phyloP scores from a whole-genome alignment of 306 rosid species.

The Amphicarpaea edgeworthii region DNA sequence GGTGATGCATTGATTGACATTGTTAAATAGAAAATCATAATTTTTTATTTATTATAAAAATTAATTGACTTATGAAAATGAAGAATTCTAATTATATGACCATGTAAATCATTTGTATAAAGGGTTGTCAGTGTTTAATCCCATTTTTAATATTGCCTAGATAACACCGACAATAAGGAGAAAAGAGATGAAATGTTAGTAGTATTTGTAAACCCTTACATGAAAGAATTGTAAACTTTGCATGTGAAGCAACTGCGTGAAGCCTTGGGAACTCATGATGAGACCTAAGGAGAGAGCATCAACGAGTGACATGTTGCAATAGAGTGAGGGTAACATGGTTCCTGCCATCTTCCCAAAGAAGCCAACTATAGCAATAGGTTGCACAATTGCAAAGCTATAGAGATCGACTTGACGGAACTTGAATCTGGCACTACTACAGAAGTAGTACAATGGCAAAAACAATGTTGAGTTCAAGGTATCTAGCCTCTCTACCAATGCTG shows the following conservation, averaged over 20 bases:
- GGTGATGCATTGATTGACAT: too few species aligned
- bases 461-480: constrained; percentile 45
- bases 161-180: too few species aligned
- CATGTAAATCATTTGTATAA: too few species aligned
- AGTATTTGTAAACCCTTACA: constrained; percentile 48
- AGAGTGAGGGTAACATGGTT: constrained; percentile 63
- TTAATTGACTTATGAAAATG: too few species aligned
- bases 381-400: constrained; percentile 22
- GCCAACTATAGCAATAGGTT: constrained; percentile 44
- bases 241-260: constrained; percentile 52
- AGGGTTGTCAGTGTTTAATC: too few species aligned
- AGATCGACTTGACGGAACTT: not conserved
- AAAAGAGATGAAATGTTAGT: too few species aligned
- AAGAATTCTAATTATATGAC: too few species aligned
- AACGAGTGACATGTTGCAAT: constrained; percentile 15
- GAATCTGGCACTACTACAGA: constrained; percentile 43
- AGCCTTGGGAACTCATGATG: constrained; percentile 63
- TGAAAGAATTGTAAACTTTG: constrained; percentile 34
- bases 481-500: constrained; percentile 63
- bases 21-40: too few species aligned
- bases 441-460: constrained; percentile 59
- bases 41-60: too few species aligned
- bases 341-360: constrained; percentile 59
- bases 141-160: too few species aligned
- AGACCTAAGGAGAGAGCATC: constrained; percentile 64